phyloP scores from a whole-genome alignment of 2,329 filamentous ascomycete species.

The Paramyrothecium roridum region DNA sequence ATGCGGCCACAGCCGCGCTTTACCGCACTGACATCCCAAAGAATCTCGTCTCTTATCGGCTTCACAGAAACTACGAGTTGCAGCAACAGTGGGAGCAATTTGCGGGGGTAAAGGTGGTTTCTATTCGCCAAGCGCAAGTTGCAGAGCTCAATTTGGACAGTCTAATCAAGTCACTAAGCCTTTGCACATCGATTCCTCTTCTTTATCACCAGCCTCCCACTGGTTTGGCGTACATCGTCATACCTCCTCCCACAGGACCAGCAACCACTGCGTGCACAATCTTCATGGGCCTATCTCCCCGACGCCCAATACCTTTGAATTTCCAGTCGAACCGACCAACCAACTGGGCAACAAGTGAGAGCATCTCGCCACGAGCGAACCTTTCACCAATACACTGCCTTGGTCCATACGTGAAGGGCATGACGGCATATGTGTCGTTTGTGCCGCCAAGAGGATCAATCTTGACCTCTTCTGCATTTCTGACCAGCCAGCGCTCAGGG shows the following conservation, averaged over 20 bases:
- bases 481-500: constrained; percentile 6
- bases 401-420: constrained; percentile 1
- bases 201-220: constrained; percentile 7
- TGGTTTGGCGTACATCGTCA: constrained; percentile 8
- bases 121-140: too few relatives aligned
- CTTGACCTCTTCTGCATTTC: constrained; percentile 5
- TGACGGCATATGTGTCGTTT: constrained; percentile 5
- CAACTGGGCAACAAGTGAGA: constrained; percentile 1
- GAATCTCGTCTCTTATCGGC: too few relatives aligned
- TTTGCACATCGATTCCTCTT: too few relatives aligned
- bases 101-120: too few relatives aligned
- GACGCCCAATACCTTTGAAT: constrained; percentile 9
- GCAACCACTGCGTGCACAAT: constrained; percentile 7
- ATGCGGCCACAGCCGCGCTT: neutral
- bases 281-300: constrained; percentile 8
- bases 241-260: constrained; percentile 6
- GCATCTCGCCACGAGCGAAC: neutral
- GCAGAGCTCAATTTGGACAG: too few relatives aligned
- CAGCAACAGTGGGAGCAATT: too few relatives aligned
- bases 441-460: constrained; percentile 10
- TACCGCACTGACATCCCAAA: neutral
- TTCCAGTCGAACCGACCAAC: constrained; percentile 8
- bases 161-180: neutral
- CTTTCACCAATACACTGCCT: neutral
- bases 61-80: too few relatives aligned